Evolutionary conservation across 768 basidiomycete species (phyloP).

Genomic region (Amanita muscaria): DNA sequence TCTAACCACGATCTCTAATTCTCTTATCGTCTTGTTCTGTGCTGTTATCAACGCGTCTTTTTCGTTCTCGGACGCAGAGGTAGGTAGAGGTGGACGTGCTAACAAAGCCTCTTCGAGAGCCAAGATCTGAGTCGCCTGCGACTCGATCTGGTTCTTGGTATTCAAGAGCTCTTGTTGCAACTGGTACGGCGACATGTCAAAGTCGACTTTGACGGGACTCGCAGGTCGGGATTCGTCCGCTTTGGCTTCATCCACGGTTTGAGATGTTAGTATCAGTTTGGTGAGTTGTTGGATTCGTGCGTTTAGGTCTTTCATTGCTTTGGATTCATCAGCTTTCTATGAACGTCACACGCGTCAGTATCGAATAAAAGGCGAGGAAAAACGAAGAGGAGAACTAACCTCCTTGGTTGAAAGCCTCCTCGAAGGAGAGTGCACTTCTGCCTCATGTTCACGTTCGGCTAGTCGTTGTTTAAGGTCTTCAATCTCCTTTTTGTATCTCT

Average conservation of each 20-base stretch:
- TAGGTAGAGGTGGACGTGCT: constrained; percentile 57
- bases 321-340: constrained; percentile 77
- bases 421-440: constrained; percentile 28
- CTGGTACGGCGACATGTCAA: constrained; percentile 85
- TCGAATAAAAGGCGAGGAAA: background rate
- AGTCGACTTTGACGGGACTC: constrained; percentile 85
- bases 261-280: constrained; percentile 79
- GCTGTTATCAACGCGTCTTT: constrained; percentile 71
- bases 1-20: constrained; percentile 62
- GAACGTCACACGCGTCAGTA: background rate
- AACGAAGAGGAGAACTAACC: constrained; percentile 25
- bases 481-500: constrained; percentile 91
- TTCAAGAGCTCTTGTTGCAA: constrained; percentile 84
- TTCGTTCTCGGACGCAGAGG: constrained; percentile 57
- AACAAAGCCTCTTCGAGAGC: constrained; percentile 73
- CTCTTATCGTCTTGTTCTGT: constrained; percentile 66
- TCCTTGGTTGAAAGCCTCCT: constrained; percentile 45
- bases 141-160: constrained; percentile 67
- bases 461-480: constrained; percentile 77
- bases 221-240: constrained; percentile 67
- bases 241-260: constrained; percentile 63
- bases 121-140: constrained; percentile 76
- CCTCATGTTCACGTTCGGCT: constrained; percentile 60
- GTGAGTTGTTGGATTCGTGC: constrained; percentile 74
- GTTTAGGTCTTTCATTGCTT: constrained; percentile 79